Base-by-base conservation (phyloP, 495 filamentous ascomycete species). In the Penicillium cinerascens region DNA sequence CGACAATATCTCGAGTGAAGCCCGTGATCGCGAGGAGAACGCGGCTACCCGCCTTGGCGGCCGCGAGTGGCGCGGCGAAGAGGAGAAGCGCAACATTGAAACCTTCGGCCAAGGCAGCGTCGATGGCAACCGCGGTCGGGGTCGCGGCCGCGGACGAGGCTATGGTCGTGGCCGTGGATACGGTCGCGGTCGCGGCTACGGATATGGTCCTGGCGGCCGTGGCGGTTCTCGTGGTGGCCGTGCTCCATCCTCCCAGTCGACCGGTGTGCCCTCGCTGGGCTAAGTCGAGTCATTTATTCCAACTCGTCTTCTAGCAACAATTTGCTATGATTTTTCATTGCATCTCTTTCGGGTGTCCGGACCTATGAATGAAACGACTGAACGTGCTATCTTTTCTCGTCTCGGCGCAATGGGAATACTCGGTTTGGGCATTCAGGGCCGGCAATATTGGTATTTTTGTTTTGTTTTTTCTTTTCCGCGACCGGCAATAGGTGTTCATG, bases 101-200 rank as follows among this genome's bases (percentile, higher is more conserved):
- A 99, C 93, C 0, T 99, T 99, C 59, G 93, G 93, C n/a, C 90
- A 96, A 69, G 91, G 92, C 39, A 96, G 90, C 58, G 92, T 99
- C 16, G 93, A 99, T 62, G 83, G 87, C 6, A 91, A 88, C 60
- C 83, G 89, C 13, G 86, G 82, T 63, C 70, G 82, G 35, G 84
- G 86, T 16, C 80, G 87, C 64, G 84, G 87, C 16, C 80, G 87
- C 65, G 85, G 87, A 22, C 68, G 68, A 49, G 71, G 77, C 17
- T 76, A 78, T 49, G 74, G 80, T 40, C 71, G 73, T 47, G 72
- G 84, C 4, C 82, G 88, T 37, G 86, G 82, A 59, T 69, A 81
- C 35, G 84, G 86, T n/a, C 78, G 86, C 38, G 85, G 86, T 18
- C 78, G 87, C 44, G 85, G 80, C 9, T 77, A 73, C 43, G 52